A percentile compares a stretch with the other conserved stretches of the same genome.
Conservation (phyloP, 2,329 filamentous ascomycete species). For the Beauveria australis region DNA sequence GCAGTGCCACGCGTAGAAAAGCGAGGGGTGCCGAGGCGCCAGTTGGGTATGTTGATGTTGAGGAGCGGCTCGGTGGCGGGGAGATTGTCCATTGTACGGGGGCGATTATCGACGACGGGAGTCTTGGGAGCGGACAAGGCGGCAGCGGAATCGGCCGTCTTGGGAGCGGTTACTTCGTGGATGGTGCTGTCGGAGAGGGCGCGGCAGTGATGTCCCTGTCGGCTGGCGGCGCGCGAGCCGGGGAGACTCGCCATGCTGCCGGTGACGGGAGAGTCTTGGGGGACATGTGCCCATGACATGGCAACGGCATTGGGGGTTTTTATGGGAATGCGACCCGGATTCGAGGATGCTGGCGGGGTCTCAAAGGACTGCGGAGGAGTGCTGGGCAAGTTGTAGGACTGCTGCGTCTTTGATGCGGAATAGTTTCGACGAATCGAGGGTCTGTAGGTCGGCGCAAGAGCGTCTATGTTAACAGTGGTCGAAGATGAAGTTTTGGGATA, state of each 20-base stretch:
- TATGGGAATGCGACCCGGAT: constrained; percentile 21
- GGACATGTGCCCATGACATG: constrained; percentile 35
- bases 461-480: constrained; percentile 14
- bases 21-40: constrained; percentile 71
- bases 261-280: constrained; percentile 28
- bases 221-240: constrained; percentile 16
- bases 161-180: constrained; percentile 50
- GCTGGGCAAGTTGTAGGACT: constrained; percentile 47
- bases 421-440: constrained; percentile 53
- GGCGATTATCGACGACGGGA: constrained; percentile 49
- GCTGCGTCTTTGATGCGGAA: constrained; percentile 21
- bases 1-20: constrained; percentile 72
- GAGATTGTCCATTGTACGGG: constrained; percentile 55
- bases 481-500: not conserved
- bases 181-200: constrained; percentile 72
- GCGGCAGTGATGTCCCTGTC: constrained; percentile 41
- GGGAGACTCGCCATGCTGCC: constrained; percentile 26
- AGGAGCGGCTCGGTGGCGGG: constrained; percentile 44
- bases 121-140: constrained; percentile 62
- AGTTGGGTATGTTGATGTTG: constrained; percentile 73
- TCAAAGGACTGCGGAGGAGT: constrained; percentile 53
- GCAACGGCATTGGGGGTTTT: constrained; percentile 14
- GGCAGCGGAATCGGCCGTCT: constrained; percentile 59
- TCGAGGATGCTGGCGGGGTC: constrained; percentile 28
- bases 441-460: constrained; percentile 27